A percentile compares a stretch with the other conserved stretches of the same genome.
Conservation (phyloP, 2,329 filamentous ascomycete species). For the Parasarocladium wereldwijsianum region DNA sequence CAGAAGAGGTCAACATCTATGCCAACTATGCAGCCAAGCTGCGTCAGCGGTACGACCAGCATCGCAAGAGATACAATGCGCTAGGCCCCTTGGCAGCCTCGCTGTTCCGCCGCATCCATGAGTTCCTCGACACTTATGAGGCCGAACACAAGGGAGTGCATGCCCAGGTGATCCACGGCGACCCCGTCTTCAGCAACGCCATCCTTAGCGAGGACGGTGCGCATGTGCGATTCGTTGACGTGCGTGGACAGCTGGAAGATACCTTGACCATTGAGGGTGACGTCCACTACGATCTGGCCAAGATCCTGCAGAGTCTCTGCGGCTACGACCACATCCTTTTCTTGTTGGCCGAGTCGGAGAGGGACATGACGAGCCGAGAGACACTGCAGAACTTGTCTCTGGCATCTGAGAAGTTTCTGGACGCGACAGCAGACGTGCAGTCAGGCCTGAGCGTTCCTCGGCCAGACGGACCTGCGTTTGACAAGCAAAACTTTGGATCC, state of each 20-base stretch:
- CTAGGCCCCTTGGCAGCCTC: constrained; percentile 11
- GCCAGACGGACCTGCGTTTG: too few relatives aligned
- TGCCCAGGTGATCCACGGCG: constrained; percentile 14
- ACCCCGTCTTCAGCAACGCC: constrained; percentile 16
- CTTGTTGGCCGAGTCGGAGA: constrained; percentile 10
- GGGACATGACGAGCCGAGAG: not conserved
- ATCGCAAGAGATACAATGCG: constrained; percentile 11
- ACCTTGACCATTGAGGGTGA: constrained; percentile 14
- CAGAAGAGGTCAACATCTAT: constrained; percentile 13
- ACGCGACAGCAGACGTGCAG: constrained; percentile 6
- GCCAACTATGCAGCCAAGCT: constrained; percentile 13
- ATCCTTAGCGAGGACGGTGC: constrained; percentile 13
- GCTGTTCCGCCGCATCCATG: constrained; percentile 12
- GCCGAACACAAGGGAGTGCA: constrained; percentile 13
- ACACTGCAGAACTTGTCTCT: too few relatives aligned
- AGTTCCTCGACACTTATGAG: constrained; percentile 16
- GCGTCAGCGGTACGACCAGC: constrained; percentile 9
- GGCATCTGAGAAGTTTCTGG: not conserved
- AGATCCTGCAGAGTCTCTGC: constrained; percentile 15
- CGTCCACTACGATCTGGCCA: constrained; percentile 16
- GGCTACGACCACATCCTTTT: constrained; percentile 17
- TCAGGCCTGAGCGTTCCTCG: too few relatives aligned
- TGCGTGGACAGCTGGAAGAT: constrained; percentile 14
- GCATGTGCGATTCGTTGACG: constrained; percentile 15
- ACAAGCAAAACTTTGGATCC: too few relatives aligned